Conservation (phyloP, 148 eudicot genomes). For the Agrostemma githago region DNA sequence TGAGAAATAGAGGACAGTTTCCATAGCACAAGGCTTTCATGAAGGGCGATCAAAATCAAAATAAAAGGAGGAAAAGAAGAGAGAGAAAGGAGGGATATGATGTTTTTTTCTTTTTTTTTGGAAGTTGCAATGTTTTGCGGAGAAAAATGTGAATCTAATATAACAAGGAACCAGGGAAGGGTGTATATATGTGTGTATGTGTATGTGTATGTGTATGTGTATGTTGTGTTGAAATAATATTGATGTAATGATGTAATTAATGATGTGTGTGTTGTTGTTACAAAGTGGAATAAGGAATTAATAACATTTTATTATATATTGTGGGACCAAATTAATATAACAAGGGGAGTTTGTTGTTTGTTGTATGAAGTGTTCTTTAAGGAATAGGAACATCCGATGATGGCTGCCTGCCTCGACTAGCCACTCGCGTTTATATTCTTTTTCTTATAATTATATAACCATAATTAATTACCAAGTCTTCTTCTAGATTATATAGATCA, state of each 20-base stretch:
- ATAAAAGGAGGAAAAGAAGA: not conserved
- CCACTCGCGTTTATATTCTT: not conserved
- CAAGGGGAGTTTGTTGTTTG: slow-evolving; percentile 4
- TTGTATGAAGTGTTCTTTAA: not conserved
- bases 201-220: not conserved
- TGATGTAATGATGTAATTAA: not conserved
- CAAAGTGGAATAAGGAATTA: not conserved
- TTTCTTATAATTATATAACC: not conserved
- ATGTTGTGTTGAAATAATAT: not conserved
- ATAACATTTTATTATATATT: no score
- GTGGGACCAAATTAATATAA: not conserved
- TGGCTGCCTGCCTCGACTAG: not conserved
- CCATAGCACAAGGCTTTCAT: slow-evolving; percentile 22
- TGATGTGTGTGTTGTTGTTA: not conserved
- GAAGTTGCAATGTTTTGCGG: not conserved
- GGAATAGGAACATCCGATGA: not conserved
- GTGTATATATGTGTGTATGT: not conserved
- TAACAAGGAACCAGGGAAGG: not conserved
- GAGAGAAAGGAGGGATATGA: not conserved
- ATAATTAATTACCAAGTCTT: not conserved
- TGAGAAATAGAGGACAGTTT: no score
- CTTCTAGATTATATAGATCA: slow-evolving; percentile 7
- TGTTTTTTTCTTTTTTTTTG: not conserved
- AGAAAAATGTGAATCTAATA: not conserved
- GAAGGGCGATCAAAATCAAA: not conserved